Base-by-base conservation (phyloP, 2,329 filamentous ascomycete genomes). In the Diaporthe ilicicola region DNA sequence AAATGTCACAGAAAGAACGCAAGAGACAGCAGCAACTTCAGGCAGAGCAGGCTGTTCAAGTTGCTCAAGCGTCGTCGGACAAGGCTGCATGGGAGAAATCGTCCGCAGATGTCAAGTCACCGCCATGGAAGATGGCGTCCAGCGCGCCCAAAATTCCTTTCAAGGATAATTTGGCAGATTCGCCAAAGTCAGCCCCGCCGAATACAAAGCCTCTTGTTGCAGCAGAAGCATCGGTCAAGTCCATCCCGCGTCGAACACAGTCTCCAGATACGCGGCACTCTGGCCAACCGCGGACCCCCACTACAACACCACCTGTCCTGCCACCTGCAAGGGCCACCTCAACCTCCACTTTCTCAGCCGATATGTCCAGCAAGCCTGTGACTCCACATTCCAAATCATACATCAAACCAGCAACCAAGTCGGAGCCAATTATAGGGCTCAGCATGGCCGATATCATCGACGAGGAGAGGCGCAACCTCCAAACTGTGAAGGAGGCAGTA, bases 391-490 rank as follows among this genome's bases (percentile, higher is more conserved):
- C 89, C 4, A 90, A 87, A 75, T 89, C 83, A 39, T 92, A 87
- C 82, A 88, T 88, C 42, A 82, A 84, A 50, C 84, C 85, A 4
- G 84, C 89, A 19, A 85, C 87, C 24, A 91, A 90, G 68, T 84
- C 88, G 0, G 92, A 93, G 68, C 87, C 89, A 1, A 85, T 87
- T 2, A 81, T 92, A 4, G 92, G 93, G 3, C 83, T 94, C 15
- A 94, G 92, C 42, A 92, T 99, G 83, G 89, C 91, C 19, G 94
- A 97, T 75, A 99, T 99, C 70, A 92, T 98, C 17, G 91, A 91
- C 9, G 91, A 97, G 77, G 94, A 99, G 81, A 90, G 92, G 79
- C 90, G 90, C 10, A 95, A 98, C 79, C 96, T 97, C 78, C 90
- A 94, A 70, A 88, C 90, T 22, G 91, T 97, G 72, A 92, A 90